These are phyloP conservation scores for Mortierella claussenii DNA, from an alignment of 192 early-diverging fungal genomes.

Conservation along the genomic window DNA sequence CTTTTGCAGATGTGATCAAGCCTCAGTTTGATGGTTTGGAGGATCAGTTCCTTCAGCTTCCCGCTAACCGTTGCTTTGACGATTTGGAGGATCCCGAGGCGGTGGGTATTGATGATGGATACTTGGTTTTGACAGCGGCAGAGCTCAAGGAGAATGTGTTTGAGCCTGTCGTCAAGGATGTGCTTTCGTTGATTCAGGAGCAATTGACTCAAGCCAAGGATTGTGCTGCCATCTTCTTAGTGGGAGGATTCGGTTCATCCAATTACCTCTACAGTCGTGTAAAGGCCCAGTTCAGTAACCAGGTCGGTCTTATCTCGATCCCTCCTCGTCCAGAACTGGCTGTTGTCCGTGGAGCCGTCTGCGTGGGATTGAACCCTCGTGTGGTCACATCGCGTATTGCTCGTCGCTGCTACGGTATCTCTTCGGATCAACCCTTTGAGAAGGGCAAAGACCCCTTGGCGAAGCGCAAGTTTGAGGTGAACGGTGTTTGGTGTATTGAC, in stretches of 20 bases:
- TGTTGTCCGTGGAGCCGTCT: constrained; percentile 62
- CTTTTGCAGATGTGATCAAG: constrained; percentile 58
- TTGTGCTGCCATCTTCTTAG: constrained; percentile 60
- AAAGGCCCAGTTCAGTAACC: constrained; percentile 35
- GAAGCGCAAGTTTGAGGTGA: constrained; percentile 47
- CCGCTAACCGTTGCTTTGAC: constrained; percentile 49
- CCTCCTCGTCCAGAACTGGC: constrained; percentile 60
- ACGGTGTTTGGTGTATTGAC: constrained; percentile 56
- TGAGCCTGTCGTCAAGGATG: constrained; percentile 52
- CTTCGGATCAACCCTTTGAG: constrained; percentile 55
- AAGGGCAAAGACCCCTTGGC: constrained; percentile 54
- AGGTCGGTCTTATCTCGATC: constrained; percentile 44
- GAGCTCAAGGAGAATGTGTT: constrained; percentile 63
- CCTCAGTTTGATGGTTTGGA: constrained; percentile 60
- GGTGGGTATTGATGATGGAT: constrained; percentile 55
- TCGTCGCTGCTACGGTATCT: constrained; percentile 57
- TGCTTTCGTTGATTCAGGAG: constrained; percentile 53
- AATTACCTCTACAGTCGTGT: constrained; percentile 53
- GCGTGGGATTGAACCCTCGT: constrained; percentile 45
- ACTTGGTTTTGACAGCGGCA: constrained; percentile 42
- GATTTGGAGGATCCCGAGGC: constrained; percentile 43
- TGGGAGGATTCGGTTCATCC: constrained; percentile 65
- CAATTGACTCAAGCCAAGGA: constrained; percentile 52
- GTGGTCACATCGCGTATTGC: constrained; percentile 51
- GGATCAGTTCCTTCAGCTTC: constrained; percentile 56